A percentile compares a stretch with the other conserved stretches of the same genome.
phyloP scores from a whole-genome alignment of 768 basidiomycete genomes.

The Terana coerulea region DNA sequence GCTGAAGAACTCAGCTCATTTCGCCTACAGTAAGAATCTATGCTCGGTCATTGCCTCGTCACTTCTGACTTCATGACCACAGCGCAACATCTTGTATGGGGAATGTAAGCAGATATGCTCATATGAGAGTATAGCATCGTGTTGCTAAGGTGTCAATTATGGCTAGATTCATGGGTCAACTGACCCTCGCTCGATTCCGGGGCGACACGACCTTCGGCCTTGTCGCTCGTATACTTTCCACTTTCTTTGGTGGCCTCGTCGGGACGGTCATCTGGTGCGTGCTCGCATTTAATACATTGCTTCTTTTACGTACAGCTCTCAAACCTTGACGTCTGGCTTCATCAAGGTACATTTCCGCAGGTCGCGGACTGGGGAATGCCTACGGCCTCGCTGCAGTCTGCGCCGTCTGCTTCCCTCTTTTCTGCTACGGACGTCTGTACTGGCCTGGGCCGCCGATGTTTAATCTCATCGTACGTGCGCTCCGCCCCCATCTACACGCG shows the following conservation, averaged over 20 bases:
- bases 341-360: constrained; percentile 67
- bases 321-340: not conserved
- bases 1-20: constrained; percentile 47
- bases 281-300: no score
- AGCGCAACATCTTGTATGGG: constrained; percentile 72
- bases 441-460: constrained; percentile 72
- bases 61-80: not conserved
- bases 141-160: not conserved
- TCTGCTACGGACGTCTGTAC: constrained; percentile 69
- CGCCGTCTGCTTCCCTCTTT: constrained; percentile 66
- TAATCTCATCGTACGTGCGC: constrained; percentile 42
- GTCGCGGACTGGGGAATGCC: constrained; percentile 52
- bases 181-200: constrained; percentile 65
- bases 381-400: constrained; percentile 70
- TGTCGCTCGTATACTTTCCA: constrained; percentile 55
- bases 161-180: constrained; percentile 67
- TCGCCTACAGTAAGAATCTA: constrained; percentile 50
- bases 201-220: constrained; percentile 74
- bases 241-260: constrained; percentile 59
- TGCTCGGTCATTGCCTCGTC: not conserved
- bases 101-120: constrained; percentile 53
- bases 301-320: not conserved
- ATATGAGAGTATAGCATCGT: no score
- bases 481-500: not conserved
- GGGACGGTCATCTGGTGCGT: constrained; percentile 68